These are phyloP conservation scores for Paecilomyces niveus DNA, from an alignment of 2,329 filamentous ascomycete species.

Conservation along the genomic window DNA sequence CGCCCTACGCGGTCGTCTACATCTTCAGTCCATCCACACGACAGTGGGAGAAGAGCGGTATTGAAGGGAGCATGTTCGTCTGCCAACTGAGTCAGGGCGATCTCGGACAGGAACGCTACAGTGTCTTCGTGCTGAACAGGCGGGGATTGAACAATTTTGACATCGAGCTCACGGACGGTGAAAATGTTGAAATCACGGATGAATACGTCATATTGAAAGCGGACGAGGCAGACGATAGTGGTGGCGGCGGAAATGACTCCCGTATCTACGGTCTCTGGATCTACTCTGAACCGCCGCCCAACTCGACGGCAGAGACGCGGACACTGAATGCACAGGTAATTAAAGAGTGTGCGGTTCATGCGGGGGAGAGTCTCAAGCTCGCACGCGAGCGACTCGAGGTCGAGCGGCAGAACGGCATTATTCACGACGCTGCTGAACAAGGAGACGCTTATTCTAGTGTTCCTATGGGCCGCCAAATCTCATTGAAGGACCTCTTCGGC, in stretches of 20 bases:
- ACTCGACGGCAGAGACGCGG: conserved; percentile 47
- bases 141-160: conserved; percentile 64
- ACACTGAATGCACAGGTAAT: conserved; percentile 49
- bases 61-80: conserved; percentile 85
- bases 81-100: conserved; percentile 52
- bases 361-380: conserved; percentile 42
- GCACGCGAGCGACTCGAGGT: conserved; percentile 33
- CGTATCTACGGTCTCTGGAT: conserved; percentile 58
- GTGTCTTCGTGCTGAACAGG: conserved; percentile 66
- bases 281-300: conserved; percentile 52
- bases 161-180: conserved; percentile 51
- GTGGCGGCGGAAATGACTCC: conserved; percentile 10
- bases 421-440: conserved; percentile 24
- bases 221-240: conserved; percentile 24
- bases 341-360: conserved; percentile 47
- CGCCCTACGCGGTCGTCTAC: conserved; percentile 82
- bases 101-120: conserved; percentile 42
- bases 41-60: conserved; percentile 75
- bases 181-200: conserved; percentile 58
- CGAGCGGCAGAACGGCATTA: conserved; percentile 22
- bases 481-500: conserved; percentile 48
- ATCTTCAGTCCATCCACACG: conserved; percentile 59
- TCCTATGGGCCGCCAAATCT: conserved; percentile 48
- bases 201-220: conserved; percentile 55
- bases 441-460: conserved; percentile 34